These are phyloP conservation scores for Fragaria nilgerrensis DNA, from an alignment of 306 rosid species.

Conservation along the genomic window DNA sequence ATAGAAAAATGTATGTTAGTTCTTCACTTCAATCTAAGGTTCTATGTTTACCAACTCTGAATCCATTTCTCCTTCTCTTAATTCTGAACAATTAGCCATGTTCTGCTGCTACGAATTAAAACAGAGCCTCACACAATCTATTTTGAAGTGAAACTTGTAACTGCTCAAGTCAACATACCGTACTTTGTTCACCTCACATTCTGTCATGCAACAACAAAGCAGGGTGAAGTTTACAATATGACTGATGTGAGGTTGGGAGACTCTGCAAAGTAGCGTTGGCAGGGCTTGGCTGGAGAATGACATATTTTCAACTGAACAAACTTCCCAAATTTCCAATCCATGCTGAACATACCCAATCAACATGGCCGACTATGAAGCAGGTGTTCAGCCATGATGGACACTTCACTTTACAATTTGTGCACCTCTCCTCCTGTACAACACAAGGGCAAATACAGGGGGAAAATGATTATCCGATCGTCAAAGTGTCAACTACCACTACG, in stretches of 20 bases:
- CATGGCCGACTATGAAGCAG: slow-evolving; percentile 47
- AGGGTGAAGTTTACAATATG: slow-evolving; percentile 37
- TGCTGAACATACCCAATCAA: slow-evolving; percentile 52
- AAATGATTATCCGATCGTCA: slow-evolving; percentile 98
- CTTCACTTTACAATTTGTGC: slow-evolving; percentile 81
- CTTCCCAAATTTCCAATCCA: slow-evolving; percentile 47
- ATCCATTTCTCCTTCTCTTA: slow-evolving; percentile 13
- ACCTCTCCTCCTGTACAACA: slow-evolving; percentile 99
- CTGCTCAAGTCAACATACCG: slow-evolving; percentile 41
- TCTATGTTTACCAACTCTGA: neutral
- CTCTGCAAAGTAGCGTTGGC: slow-evolving; percentile 44
- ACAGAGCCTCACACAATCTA: slow-evolving; percentile 35
- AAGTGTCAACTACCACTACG: slow-evolving; percentile 90
- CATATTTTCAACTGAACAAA: slow-evolving; percentile 46
- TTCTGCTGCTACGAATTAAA: slow-evolving; percentile 29
- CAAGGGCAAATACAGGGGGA: slow-evolving; percentile 99
- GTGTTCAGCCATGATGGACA: slow-evolving; percentile 89
- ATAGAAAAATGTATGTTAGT: neutral
- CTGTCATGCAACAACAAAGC: slow-evolving; percentile 49
- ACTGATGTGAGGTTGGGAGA: slow-evolving; percentile 44
- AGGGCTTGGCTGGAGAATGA: slow-evolving; percentile 40
- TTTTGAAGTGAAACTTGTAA: slow-evolving; percentile 27
- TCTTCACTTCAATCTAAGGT: slow-evolving; percentile 11
- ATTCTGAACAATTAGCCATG: slow-evolving; percentile 26
- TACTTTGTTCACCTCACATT: slow-evolving; percentile 48